Conservation (phyloP, 257 asterid species). For the Solanum chiquidenum region DNA sequence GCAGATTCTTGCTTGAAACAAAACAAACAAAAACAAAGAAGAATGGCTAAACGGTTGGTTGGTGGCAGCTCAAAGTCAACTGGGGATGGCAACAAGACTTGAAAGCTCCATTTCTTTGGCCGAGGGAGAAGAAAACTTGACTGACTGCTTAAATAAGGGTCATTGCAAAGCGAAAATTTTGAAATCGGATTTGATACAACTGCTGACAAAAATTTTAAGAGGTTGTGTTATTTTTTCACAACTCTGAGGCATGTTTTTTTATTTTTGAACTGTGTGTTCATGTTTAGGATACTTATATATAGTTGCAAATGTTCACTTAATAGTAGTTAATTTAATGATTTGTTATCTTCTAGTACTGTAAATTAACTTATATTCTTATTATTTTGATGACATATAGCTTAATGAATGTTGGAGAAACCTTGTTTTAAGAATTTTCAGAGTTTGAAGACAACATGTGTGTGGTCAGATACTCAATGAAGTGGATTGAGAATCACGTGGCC, state of each 20-base stretch:
- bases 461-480: not conserved
- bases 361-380: not conserved
- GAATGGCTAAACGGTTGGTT: constrained; percentile 43
- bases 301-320: not conserved
- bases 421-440: not conserved
- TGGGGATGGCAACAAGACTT: not conserved
- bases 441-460: not conserved
- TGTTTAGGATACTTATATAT: not conserved
- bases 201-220: not conserved
- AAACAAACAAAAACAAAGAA: constrained; percentile 42
- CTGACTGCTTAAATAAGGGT: not conserved
- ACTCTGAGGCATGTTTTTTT: not conserved
- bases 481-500: not conserved
- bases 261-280: not conserved
- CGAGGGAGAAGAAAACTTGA: not conserved
- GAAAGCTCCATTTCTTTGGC: not conserved
- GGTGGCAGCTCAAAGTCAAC: constrained; percentile 8
- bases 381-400: not conserved
- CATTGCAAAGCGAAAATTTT: not conserved
- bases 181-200: not conserved
- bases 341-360: not conserved
- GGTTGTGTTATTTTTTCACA: not conserved
- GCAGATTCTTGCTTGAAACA: constrained; percentile 14
- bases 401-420: not conserved
- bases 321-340: not conserved